Conservation (phyloP, 768 basidiomycete species). For the Rhizopogon vinicolor region DNA sequence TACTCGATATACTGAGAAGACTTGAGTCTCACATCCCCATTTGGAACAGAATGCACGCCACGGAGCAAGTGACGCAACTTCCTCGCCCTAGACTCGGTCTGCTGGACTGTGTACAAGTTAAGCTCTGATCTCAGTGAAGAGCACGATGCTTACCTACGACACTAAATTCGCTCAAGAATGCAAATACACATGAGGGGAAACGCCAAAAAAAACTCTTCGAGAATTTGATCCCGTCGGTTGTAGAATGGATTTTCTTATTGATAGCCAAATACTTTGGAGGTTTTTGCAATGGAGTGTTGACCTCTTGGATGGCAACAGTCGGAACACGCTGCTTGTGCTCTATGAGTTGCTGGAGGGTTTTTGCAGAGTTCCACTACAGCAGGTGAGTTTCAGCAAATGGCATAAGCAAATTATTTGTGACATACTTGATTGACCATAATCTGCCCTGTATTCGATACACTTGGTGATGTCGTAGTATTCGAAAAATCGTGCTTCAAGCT, state of each 20-base stretch:
- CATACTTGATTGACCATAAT: slow-evolving; percentile 39
- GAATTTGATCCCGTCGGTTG: slow-evolving; percentile 6
- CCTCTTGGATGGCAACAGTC: slow-evolving; percentile 2
- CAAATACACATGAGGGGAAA: background rate
- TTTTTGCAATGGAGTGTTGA: background rate
- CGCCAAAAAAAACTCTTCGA: background rate
- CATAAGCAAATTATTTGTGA: background rate
- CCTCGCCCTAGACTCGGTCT: slow-evolving; percentile 51
- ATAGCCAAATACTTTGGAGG: background rate
- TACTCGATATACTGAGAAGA: slow-evolving; percentile 69
- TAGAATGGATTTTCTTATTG: background rate
- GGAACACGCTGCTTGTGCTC: slow-evolving; percentile 2
- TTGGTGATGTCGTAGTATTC: slow-evolving; percentile 8
- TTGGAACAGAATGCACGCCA: slow-evolving; percentile 28
- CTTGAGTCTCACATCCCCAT: slow-evolving; percentile 31
- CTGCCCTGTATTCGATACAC: slow-evolving; percentile 15
- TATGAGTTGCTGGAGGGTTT: slow-evolving; percentile 26
- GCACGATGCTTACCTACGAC: slow-evolving; percentile 17
- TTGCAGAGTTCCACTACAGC: slow-evolving; percentile 41
- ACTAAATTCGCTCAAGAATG: slow-evolving; percentile 15
- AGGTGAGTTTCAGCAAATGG: background rate
- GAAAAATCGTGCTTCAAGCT: slow-evolving; percentile 38
- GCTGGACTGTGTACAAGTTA: slow-evolving; percentile 40
- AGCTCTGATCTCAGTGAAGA: background rate
- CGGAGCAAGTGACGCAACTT: slow-evolving; percentile 39